Base-by-base conservation (phyloP, 1,139 yeast genomes). In the Barnettozyma hawaiiensis region DNA sequence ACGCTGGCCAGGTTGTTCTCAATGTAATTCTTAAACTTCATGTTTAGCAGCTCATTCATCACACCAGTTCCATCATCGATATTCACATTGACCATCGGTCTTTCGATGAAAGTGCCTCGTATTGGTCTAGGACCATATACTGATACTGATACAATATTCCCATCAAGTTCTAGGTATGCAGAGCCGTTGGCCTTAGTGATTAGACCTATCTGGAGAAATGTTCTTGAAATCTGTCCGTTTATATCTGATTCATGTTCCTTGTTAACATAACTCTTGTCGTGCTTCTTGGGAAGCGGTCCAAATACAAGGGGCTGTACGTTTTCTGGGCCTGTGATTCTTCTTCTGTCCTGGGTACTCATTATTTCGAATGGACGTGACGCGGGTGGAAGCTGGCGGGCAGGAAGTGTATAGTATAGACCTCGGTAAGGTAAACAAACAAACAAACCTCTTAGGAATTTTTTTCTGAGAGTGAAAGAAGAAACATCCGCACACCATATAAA, bases 101-200 rank as follows among this genome's bases (percentile, higher is more conserved):
- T 70, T 34, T 82, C 80, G 27, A 78, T 71, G 59, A 85, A 85
- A 2, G 86, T 75, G 0, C 90, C 89, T 48, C 86, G 70, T 39
- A 85, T 80, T 7, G 97, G 96, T 51, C 92, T 73, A 10, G 97
- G 97, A 0, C 97, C 97, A 62, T 82, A 86, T 0, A 90, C 82
- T 2, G 89, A 74, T 2, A 83, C 78, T 7, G 89, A 65, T 3
- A 66, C 71, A 24, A 78, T 75, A 40, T 73, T 73, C 14, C 76
- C 83, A 11, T 75, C 70, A 4, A 59, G 50, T 61, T 90, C 97
- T 31, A 86, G 60, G 54, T 82, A 85, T 11, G 94, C 75, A 9
- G 96, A 86, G 2, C 97, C 97, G 56, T 81, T 83, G 37, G 92
- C 83, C 52, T 85, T 85, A 32, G 76, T 74, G 18, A 84, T 77